Conservation (phyloP, 148 eudicot genomes). For the Vaccinium darrowii region DNA sequence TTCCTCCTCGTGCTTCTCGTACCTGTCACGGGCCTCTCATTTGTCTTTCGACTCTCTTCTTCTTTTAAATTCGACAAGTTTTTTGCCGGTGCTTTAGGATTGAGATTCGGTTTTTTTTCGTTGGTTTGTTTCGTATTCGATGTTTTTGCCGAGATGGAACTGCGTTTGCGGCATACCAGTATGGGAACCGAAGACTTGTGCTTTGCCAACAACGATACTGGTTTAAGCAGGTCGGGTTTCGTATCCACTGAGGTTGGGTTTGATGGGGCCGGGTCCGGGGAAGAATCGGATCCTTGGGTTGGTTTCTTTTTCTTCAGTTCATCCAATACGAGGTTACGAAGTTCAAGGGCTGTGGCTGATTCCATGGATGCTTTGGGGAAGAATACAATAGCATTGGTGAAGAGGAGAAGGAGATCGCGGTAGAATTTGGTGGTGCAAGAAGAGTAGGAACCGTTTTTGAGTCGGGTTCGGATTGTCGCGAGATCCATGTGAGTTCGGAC, state of each 20-base stretch:
- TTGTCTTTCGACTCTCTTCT: slow-evolving; percentile 19
- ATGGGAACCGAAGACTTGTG: slow-evolving; percentile 29
- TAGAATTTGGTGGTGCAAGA: slow-evolving; percentile 27
- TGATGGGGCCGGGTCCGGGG: slow-evolving; percentile 10
- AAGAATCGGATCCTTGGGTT: not conserved
- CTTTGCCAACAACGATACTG: slow-evolving; percentile 27
- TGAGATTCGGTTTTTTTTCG: not conserved
- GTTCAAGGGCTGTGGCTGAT: slow-evolving; percentile 24
- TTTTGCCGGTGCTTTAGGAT: slow-evolving; percentile 12
- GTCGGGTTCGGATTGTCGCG: slow-evolving; percentile 26
- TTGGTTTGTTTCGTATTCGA: slow-evolving; percentile 11
- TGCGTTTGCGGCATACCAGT: slow-evolving; percentile 39
- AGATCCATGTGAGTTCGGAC: slow-evolving; percentile 39
- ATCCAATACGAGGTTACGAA: slow-evolving; percentile 24
- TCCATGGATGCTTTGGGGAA: slow-evolving; percentile 30
- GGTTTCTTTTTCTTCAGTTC: slow-evolving; percentile 15
- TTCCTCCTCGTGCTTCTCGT: slow-evolving; percentile 25
- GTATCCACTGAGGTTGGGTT: not conserved
- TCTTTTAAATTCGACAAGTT: slow-evolving; percentile 9
- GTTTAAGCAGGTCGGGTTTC: slow-evolving; percentile 23
- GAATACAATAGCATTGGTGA: slow-evolving; percentile 42
- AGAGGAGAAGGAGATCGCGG: slow-evolving; percentile 35
- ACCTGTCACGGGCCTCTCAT: slow-evolving; percentile 29
- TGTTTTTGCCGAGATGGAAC: slow-evolving; percentile 35
- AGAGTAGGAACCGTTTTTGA: slow-evolving; percentile 33